Evolutionary conservation across 2,329 filamentous ascomycete genomes (phyloP).

Genomic region (Colletotrichum coccodes): DNA sequence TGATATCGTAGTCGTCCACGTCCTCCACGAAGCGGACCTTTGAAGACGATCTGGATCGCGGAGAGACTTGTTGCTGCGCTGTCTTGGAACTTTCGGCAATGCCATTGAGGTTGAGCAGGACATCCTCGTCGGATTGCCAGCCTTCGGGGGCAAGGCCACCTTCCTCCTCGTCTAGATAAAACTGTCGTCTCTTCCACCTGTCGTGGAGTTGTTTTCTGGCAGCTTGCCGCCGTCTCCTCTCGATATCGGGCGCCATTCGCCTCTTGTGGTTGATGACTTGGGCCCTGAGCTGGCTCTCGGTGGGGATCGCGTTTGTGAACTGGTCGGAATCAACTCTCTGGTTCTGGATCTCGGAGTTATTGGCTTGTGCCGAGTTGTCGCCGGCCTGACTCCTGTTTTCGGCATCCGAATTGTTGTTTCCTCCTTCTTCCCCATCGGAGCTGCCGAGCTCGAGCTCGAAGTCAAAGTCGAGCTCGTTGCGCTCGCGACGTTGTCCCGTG

Average conservation of each 20-base stretch:
- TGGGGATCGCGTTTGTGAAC: constrained; percentile 45
- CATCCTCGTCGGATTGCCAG: constrained; percentile 70
- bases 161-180: constrained; percentile 89
- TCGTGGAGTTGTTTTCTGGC: constrained; percentile 70
- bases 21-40: constrained; percentile 83
- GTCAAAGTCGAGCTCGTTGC: constrained; percentile 34
- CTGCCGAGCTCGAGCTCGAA: constrained; percentile 30
- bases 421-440: constrained; percentile 37
- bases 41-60: constrained; percentile 78
- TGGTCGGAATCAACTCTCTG: constrained; percentile 37
- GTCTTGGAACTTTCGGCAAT: constrained; percentile 56
- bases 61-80: constrained; percentile 50
- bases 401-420: constrained; percentile 39
- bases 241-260: constrained; percentile 48
- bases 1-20: constrained; percentile 73
- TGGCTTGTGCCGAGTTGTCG: not conserved
- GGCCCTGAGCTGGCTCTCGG: constrained; percentile 53
- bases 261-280: constrained; percentile 48
- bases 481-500: constrained; percentile 36
- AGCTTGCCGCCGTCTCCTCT: constrained; percentile 49
- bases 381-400: constrained; percentile 34
- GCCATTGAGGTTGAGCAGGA: constrained; percentile 53
- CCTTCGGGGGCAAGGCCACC: constrained; percentile 72
- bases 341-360: constrained; percentile 10
- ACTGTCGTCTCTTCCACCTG: constrained; percentile 80